Evolutionary conservation across 371 early-diverging fungal species (phyloP).

Genomic region (Basidiobolus meristosporus): DNA sequence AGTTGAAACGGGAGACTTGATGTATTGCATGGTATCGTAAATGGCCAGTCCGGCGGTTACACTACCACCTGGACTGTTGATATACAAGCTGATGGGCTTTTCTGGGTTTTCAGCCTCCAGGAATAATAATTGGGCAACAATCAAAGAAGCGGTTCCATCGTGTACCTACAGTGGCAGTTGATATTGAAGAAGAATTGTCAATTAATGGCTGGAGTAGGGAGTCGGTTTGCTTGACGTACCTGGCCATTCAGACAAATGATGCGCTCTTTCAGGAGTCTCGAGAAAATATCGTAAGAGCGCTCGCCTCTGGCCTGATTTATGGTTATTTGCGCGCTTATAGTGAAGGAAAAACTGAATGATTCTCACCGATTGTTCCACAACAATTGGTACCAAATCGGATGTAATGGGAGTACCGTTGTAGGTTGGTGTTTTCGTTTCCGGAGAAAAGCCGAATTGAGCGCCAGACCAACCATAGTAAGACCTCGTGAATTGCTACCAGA

Average conservation of each 20-base stretch:
- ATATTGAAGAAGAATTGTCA: neutral
- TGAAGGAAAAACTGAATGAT: too few relatives aligned
- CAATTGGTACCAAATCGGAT: too few relatives aligned
- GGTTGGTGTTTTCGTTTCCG: too few relatives aligned
- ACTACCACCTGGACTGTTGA: slow-evolving; percentile 91
- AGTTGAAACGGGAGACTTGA: slow-evolving; percentile 82
- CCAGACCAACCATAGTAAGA: too few relatives aligned
- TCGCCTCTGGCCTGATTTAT: slow-evolving; percentile 52
- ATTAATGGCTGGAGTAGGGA: neutral
- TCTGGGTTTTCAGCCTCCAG: slow-evolving; percentile 88
- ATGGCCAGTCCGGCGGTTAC: slow-evolving; percentile 93
- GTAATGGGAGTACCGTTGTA: too few relatives aligned
- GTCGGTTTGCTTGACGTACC: slow-evolving; percentile 15
- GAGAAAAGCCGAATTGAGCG: too few relatives aligned
- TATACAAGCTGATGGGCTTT: slow-evolving; percentile 83
- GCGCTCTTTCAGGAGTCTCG: slow-evolving; percentile 87
- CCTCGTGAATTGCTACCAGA: too few relatives aligned
- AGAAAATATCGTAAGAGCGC: slow-evolving; percentile 87
- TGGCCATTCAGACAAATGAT: slow-evolving; percentile 87
- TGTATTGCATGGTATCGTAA: slow-evolving; percentile 78
- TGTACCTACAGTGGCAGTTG: slow-evolving; percentile 27
- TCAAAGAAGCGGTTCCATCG: slow-evolving; percentile 59
- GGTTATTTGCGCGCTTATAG: too few relatives aligned
- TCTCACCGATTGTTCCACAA: too few relatives aligned
- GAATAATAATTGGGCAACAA: slow-evolving; percentile 89